Evolutionary conservation across 2,329 filamentous ascomycete species (phyloP).

Genomic region (Trichophyton benhamiae): DNA sequence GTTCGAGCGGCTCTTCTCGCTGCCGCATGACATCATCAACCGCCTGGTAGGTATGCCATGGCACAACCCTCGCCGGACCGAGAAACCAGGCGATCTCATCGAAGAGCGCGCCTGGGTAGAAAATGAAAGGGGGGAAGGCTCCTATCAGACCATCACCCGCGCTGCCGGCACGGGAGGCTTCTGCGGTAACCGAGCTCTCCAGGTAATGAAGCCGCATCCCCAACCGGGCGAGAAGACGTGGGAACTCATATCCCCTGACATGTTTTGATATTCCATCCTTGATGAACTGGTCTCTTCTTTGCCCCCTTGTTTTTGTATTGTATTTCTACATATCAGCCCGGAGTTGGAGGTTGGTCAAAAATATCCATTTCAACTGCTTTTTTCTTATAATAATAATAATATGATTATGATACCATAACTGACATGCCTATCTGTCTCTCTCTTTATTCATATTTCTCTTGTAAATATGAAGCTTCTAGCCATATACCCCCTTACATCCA

Average conservation of each 20-base stretch:
- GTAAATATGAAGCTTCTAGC: background rate
- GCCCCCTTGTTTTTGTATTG: background rate
- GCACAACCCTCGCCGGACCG: constrained; percentile 48
- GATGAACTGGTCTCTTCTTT: no score
- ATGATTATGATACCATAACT: background rate
- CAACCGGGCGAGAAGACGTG: constrained; percentile 34
- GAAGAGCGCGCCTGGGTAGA: constrained; percentile 33
- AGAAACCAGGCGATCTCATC: constrained; percentile 43
- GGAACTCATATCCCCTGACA: constrained; percentile 32
- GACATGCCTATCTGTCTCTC: background rate
- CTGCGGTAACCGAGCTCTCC: constrained; percentile 33
- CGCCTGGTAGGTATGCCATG: constrained; percentile 45
- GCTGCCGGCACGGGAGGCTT: constrained; percentile 34
- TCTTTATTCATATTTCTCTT: background rate
- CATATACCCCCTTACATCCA: background rate
- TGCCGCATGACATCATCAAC: constrained; percentile 48
- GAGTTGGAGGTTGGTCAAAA: background rate
- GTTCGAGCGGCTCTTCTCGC: constrained; percentile 52
- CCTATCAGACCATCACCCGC: constrained; percentile 29
- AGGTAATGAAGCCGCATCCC: constrained; percentile 34
- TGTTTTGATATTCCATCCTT: constrained; percentile 6
- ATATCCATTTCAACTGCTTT: background rate
- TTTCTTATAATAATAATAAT: background rate
- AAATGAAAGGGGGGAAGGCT: constrained; percentile 23
- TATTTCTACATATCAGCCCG: background rate